These are phyloP conservation scores for Syzygium malaccense DNA, from an alignment of 441 rosid species.

Conservation along the genomic window DNA sequence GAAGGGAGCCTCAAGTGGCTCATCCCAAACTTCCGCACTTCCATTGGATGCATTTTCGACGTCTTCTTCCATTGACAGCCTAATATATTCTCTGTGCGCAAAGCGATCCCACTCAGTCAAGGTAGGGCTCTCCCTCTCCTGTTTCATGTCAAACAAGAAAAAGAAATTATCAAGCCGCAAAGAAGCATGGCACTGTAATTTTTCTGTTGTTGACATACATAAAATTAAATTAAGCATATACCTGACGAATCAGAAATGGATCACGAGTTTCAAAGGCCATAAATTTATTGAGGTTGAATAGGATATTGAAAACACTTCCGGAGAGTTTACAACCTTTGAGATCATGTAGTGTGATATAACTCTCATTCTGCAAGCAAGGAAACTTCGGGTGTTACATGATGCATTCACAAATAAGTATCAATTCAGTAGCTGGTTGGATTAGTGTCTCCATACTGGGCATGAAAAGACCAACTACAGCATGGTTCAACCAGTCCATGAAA, in stretches of 20 bases:
- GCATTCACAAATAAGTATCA: background rate
- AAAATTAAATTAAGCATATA: slow-evolving; percentile 3
- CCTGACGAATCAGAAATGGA: slow-evolving; percentile 98
- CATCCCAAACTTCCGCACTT: slow-evolving; percentile 98
- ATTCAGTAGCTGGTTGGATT: background rate
- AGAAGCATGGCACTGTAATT: background rate
- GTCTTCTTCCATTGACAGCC: slow-evolving; percentile 98
- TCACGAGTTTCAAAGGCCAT: slow-evolving; percentile 99
- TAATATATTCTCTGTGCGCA: slow-evolving; percentile 95
- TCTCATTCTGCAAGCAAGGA: slow-evolving; percentile 49
- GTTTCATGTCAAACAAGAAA: slow-evolving; percentile 13
- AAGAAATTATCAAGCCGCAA: background rate
- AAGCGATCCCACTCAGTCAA: slow-evolving; percentile 99
- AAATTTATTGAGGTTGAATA: slow-evolving; percentile 92
- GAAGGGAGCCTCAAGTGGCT: slow-evolving; percentile 85
- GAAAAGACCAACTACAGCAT: background rate
- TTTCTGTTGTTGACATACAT: background rate
- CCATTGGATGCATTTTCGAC: slow-evolving; percentile 96
- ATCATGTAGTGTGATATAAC: slow-evolving; percentile 53
- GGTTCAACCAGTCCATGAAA: background rate
- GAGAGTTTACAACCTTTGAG: slow-evolving; percentile 82
- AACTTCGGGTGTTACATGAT: background rate
- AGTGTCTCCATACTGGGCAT: background rate
- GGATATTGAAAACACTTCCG: slow-evolving; percentile 87
- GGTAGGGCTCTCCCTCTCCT: slow-evolving; percentile 97